These are phyloP conservation scores for Telfairia occidentalis DNA, from an alignment of 331 rosid species.

Conservation along the genomic window DNA sequence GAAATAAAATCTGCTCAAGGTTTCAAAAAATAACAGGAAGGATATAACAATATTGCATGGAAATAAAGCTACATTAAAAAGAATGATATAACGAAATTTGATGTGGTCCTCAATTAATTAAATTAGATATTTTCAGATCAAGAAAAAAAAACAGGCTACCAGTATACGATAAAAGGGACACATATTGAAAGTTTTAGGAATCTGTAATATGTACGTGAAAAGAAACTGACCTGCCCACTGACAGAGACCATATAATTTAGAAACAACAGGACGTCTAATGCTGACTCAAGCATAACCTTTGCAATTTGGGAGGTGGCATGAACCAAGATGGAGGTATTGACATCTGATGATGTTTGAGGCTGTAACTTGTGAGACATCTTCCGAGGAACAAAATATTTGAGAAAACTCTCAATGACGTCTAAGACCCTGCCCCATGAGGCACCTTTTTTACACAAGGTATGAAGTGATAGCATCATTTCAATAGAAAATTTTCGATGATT, in stretches of 20 bases:
- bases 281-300: slow-evolving; percentile 75
- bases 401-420: slow-evolving; percentile 48
- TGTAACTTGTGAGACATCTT: slow-evolving; percentile 34
- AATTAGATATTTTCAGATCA: neutral
- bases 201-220: neutral
- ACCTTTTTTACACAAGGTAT: slow-evolving; percentile 54
- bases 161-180: neutral
- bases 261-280: slow-evolving; percentile 72
- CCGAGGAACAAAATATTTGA: slow-evolving; percentile 73
- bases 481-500: slow-evolving; percentile 61
- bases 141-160: neutral
- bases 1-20: neutral
- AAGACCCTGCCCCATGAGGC: slow-evolving; percentile 59
- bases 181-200: neutral
- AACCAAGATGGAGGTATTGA: slow-evolving; percentile 52
- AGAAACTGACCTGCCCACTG: slow-evolving; percentile 68
- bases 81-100: neutral
- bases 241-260: slow-evolving; percentile 67
- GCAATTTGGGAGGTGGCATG: slow-evolving; percentile 84
- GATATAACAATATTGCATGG: neutral
- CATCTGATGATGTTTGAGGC: slow-evolving; percentile 36
- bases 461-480: slow-evolving; percentile 73
- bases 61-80: neutral
- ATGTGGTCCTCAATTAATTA: neutral
- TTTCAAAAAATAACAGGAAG: neutral